phyloP scores from a whole-genome alignment of 2,329 filamentous ascomycete species.

The Scedosporium boydii region DNA sequence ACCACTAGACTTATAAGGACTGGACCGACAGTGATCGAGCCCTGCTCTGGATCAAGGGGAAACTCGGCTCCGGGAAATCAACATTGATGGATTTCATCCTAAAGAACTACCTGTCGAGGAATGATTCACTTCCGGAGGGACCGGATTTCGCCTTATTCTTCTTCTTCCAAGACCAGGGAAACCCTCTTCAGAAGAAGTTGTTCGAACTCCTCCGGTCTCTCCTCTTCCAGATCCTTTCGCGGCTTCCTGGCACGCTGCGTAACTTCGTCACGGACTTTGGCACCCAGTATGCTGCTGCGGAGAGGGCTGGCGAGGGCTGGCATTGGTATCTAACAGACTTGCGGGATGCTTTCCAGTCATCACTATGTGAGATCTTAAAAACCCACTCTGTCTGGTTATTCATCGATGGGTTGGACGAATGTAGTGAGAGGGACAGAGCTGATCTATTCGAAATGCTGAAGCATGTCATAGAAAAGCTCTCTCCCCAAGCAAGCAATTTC shows the following conservation, averaged over 20 bases:
- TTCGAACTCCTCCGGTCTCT: slow-evolving; percentile 25
- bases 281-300: neutral
- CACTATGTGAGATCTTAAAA: slow-evolving; percentile 14
- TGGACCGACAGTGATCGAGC: slow-evolving; percentile 14
- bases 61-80: slow-evolving; percentile 30
- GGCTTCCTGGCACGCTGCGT: slow-evolving; percentile 12
- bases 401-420: slow-evolving; percentile 26
- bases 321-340: slow-evolving; percentile 18
- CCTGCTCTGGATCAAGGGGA: slow-evolving; percentile 28
- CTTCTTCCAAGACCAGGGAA: slow-evolving; percentile 26
- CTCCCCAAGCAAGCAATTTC: slow-evolving; percentile 3
- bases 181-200: slow-evolving; percentile 19
- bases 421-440: slow-evolving; percentile 15
- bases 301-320: slow-evolving; percentile 14
- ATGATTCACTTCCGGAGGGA: neutral
- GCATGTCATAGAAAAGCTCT: slow-evolving; percentile 13
- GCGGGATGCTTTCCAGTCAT: slow-evolving; percentile 10
- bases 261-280: slow-evolving; percentile 14
- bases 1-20: slow-evolving; percentile 13
- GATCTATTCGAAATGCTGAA: slow-evolving; percentile 13
- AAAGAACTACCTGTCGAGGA: slow-evolving; percentile 12
- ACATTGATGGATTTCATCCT: slow-evolving; percentile 25
- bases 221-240: slow-evolving; percentile 20
- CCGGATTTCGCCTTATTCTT: slow-evolving; percentile 18
- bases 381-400: slow-evolving; percentile 16